Base-by-base conservation (phyloP, 2,329 filamentous ascomycete genomes). In the Stagonosporopsis cucurbitacearum region DNA sequence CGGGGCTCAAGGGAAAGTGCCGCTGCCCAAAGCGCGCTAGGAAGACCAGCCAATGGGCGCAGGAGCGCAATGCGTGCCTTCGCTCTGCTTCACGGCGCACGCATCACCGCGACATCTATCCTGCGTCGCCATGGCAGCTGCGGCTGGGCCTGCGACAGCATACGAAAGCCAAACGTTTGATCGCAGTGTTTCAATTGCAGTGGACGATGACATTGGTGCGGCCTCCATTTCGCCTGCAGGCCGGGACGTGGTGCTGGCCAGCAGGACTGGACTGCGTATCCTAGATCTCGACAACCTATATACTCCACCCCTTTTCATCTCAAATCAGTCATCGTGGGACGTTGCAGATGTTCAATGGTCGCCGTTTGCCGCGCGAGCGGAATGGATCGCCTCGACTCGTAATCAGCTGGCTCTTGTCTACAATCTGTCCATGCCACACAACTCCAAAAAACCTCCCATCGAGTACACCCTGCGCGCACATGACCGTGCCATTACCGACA, bases 261-360 rank as follows among this genome's bases (percentile, higher is more conserved):
- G 87, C 46, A 91, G 91, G 49, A 89, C 95, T 69, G 93, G 93
- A 42, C 83, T 97, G 51, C 89, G 94, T 71, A 92, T 97, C 64
- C 93, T 97, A 69, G 93, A 97, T 68, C 82, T 97, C 42, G 93
- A 97, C 77, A 92, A 88, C 11, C 92, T 92, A 0, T 95, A 92
- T 72, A 95, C 89, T 57, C 89, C 90, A 9, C 94, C 94, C 17
- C 88, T 92, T 17, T 89, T 92, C 67, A 83, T 97, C 65, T 89
- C 89, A 59, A 91, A 96, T 76, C 89, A 91, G 51, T 88, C 92
- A 39, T 89, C 91, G n/a, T 97, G 93, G 92, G 87, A 96, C 47
- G 93, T 96, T 5, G 92, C 94, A 11, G 94, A 97, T 75, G 93
- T 96, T 26, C 94, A 97, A 76, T 97, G 94, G 94, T 96, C 92